These are phyloP conservation scores for Gracilaria gracilis DNA, from an alignment of 23 red algal species.

Conservation along the genomic window DNA sequence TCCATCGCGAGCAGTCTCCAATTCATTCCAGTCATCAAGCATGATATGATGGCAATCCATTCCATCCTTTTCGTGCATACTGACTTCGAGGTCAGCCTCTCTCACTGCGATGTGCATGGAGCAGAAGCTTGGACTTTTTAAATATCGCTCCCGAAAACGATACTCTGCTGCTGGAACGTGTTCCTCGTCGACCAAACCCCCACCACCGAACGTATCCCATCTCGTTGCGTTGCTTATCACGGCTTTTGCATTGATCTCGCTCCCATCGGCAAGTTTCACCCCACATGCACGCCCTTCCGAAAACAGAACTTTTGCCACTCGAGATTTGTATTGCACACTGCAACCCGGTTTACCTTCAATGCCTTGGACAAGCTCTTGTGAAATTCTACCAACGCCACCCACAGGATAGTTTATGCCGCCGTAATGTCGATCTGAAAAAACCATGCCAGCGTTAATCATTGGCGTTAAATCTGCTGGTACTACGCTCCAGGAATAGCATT, in stretches of 20 bases:
- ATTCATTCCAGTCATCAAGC: constrained; percentile 82
- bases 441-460: constrained; percentile 99
- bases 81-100: constrained; percentile 25
- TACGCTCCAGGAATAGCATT: constrained; percentile 93
- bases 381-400: constrained; percentile 89
- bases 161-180: constrained; percentile 67
- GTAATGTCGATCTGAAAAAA: constrained; percentile 97
- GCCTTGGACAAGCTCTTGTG: constrained; percentile 72
- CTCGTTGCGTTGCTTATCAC: constrained; percentile 89
- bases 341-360: constrained; percentile 70
- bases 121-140: constrained; percentile 85
- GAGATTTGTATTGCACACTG: constrained; percentile 67
- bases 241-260: constrained; percentile 37
- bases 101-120: constrained; percentile 85
- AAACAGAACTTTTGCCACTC: constrained; percentile 66
- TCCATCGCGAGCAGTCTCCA: constrained; percentile 78
- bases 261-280: constrained; percentile 73
- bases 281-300: constrained; percentile 55
- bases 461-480: constrained; percentile 84
- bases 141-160: constrained; percentile 78
- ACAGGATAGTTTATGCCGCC: constrained; percentile 91
- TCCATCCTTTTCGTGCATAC: constrained; percentile 45
- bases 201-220: constrained; percentile 90
- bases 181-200: constrained; percentile 47
- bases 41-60: constrained; percentile 95